Conservation (phyloP, 2,329 filamentous ascomycete genomes). For the Waltergamsia citrina region DNA sequence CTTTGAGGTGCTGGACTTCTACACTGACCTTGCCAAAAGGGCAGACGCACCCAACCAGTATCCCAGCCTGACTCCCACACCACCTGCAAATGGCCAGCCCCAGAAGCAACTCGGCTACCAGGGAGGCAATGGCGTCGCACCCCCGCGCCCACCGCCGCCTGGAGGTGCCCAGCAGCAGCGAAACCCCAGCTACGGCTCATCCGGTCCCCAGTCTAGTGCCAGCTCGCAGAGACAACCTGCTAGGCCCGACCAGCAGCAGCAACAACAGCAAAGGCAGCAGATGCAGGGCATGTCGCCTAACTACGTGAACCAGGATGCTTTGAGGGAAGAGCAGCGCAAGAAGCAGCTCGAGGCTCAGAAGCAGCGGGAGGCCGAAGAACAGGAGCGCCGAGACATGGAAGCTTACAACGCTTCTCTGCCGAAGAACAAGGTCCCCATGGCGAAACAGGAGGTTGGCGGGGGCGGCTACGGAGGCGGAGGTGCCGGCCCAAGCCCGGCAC, state of each 20-base stretch:
- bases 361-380: constrained; percentile 51
- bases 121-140: constrained; percentile 50
- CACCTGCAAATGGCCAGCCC: constrained; percentile 44
- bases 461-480: constrained; percentile 43
- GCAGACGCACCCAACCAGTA: constrained; percentile 62
- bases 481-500: constrained; percentile 14
- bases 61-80: constrained; percentile 58
- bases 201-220: constrained; percentile 22
- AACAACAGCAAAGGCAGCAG: constrained; percentile 26
- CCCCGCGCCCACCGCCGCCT: constrained; percentile 55
- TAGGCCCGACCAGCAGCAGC: constrained; percentile 36
- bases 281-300: constrained; percentile 47
- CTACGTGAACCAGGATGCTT: constrained; percentile 40
- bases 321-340: constrained; percentile 49
- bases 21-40: constrained; percentile 72
- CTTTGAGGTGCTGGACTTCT: constrained; percentile 76
- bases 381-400: constrained; percentile 66
- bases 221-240: constrained; percentile 33
- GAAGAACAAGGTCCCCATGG: constrained; percentile 68
- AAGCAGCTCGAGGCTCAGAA: constrained; percentile 52
- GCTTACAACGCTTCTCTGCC: constrained; percentile 86
- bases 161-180: constrained; percentile 27
- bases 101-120: constrained; percentile 59
- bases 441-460: constrained; percentile 82
- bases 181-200: constrained; percentile 29